phyloP scores from a whole-genome alignment of 768 basidiomycete species.

The Basidioascus undulatus region DNA sequence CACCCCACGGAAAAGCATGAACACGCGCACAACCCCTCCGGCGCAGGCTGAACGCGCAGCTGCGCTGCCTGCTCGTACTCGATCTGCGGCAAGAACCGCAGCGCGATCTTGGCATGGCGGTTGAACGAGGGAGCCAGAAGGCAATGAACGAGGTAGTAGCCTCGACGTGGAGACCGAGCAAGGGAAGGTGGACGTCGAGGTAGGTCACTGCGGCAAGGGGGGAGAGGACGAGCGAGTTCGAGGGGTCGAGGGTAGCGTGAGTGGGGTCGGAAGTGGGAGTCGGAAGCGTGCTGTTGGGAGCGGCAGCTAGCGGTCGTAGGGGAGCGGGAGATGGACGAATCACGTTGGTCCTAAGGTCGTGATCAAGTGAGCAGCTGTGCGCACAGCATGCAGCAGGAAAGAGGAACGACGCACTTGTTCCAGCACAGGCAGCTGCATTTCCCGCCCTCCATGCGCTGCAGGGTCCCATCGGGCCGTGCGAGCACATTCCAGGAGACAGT shows the following conservation, averaged over 20 bases:
- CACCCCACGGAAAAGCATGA: conserved; percentile 27
- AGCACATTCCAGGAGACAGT: too few species aligned
- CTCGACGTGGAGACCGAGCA: conserved; percentile 22
- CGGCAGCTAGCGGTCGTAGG: too few species aligned
- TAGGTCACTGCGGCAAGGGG: conserved; percentile 18
- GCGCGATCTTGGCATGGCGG: conserved; percentile 22
- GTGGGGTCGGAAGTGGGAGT: conserved; percentile 3
- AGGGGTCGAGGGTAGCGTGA: background rate
- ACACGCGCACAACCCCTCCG: conserved; percentile 25
- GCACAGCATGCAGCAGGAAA: too few species aligned
- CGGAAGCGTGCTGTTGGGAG: background rate
- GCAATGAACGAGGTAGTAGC: conserved; percentile 28
- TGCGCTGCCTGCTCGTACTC: conserved; percentile 23
- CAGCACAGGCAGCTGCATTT: too few species aligned
- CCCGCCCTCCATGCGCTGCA: too few species aligned
- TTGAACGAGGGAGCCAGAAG: conserved; percentile 26
- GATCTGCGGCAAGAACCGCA: conserved; percentile 26
- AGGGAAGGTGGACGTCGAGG: conserved; percentile 18
- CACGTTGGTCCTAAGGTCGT: too few species aligned
- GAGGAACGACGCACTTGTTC: too few species aligned
- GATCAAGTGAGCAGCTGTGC: too few species aligned
- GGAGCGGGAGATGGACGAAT: too few species aligned
- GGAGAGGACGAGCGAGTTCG: conserved; percentile 17
- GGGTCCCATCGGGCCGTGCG: too few species aligned
- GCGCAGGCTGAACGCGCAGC: conserved; percentile 21